Base-by-base conservation (phyloP, 75 land plant species). In the Pinus albicaulis region DNA sequence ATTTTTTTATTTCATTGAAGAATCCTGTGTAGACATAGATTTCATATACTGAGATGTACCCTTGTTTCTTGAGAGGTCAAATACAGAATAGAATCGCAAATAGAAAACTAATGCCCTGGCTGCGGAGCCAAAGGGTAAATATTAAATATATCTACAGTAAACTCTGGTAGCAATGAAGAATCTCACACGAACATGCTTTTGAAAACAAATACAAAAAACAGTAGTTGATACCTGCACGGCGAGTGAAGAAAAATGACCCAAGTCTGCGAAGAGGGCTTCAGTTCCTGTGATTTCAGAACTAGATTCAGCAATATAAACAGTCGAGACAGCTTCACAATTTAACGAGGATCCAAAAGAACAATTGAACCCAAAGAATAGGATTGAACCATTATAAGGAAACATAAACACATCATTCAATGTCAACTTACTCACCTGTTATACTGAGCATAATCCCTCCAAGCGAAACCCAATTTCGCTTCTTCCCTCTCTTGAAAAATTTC, bases 391-490 rank as follows among this genome's bases (percentile, higher is more conserved):
- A 48, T 59, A 16, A 59, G 6, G 10, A 59, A 22, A n/a, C 5
- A 22, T 59, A 17, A 20, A 20, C 14, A 44, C 55, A 71, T 48
- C 15, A 44, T 52, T 22, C 52, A n/a, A 55, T 72, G 25, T 25
- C 14, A 5, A 72, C 16, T 26, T 22, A 72, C 60, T 55, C 72
- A 78, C 91, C 91, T 88, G 95, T 93, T 34, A 90, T 86, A 68
- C 89, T 86, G 3, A 93, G 86, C 64, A 93, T 79, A 74, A 86
- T 77, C 1, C 95, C 95, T 70, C 95, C 95, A 72, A 93, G 89
- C 19, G 95, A 90, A n/a, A 84, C 71, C 95, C 95, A 92, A 20
- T 75, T 90, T 3, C 78, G 22, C 24, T 79, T 81, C 20, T 77
- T 79, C 55, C 85, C 81, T 66, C 83, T 75, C 59, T 55, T 76